Conservation (phyloP, 495 filamentous ascomycete genomes). For the Bacidia rubella region DNA sequence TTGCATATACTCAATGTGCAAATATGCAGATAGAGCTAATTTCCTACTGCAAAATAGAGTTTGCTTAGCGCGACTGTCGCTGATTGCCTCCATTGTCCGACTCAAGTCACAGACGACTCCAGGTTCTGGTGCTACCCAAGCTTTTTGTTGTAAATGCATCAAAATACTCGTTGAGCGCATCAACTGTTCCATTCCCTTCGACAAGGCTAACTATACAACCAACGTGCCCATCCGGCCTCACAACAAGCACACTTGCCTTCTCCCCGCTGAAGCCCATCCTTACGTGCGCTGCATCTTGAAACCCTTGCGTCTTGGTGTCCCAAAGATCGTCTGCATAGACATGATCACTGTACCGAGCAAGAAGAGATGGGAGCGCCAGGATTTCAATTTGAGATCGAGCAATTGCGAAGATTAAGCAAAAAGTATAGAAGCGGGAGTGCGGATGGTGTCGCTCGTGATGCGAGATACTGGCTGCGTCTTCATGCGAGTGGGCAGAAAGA, state of each 20-base stretch:
- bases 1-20: no score
- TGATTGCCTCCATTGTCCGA: no score
- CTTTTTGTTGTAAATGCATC: conserved; percentile 36
- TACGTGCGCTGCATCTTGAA: conserved; percentile 61
- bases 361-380: conserved; percentile 45
- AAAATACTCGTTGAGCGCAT: conserved; percentile 77
- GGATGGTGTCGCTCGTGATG: conserved; percentile 75
- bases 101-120: no score
- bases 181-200: conserved; percentile 63
- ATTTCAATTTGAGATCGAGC: conserved; percentile 53
- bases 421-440: conserved; percentile 65
- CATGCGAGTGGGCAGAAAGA: conserved; percentile 44
- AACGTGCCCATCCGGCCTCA: conserved; percentile 77
- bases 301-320: conserved; percentile 54
- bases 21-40: no score
- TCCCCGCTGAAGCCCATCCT: conserved; percentile 72
- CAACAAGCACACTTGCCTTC: conserved; percentile 64
- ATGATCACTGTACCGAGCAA: conserved; percentile 65
- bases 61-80: no score
- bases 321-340: conserved; percentile 78
- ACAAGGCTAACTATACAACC: conserved; percentile 57
- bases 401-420: conserved; percentile 59
- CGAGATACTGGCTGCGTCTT: conserved; percentile 48
- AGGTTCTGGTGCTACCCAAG: not conserved
- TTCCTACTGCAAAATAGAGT: no score